These are phyloP conservation scores for Zalerion maritima DNA, from an alignment of 495 filamentous ascomycete species.

Conservation along the genomic window DNA sequence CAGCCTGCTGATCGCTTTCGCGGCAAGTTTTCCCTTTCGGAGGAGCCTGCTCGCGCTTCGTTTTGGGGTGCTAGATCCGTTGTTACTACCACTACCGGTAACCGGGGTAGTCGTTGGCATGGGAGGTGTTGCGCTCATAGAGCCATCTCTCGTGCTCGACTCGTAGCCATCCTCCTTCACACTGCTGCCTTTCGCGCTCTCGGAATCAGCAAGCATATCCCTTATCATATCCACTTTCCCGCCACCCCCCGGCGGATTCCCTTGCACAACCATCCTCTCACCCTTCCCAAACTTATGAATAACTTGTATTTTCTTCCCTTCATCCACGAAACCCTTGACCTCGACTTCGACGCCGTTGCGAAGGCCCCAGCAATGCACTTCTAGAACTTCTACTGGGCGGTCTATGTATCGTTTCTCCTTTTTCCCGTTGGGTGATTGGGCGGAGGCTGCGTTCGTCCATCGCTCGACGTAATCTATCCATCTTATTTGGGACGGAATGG, in stretches of 20 bases:
- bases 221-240: slow-evolving; percentile 34
- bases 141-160: slow-evolving; percentile 1
- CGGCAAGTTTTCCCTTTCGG: too few relatives aligned
- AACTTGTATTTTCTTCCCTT: slow-evolving; percentile 71
- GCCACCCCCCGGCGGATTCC: slow-evolving; percentile 29
- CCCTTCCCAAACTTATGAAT: slow-evolving; percentile 65
- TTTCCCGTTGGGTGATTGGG: slow-evolving; percentile 9
- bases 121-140: too few relatives aligned
- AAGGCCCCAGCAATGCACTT: slow-evolving; percentile 83
- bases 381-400: slow-evolving; percentile 66
- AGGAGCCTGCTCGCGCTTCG: too few relatives aligned
- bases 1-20: too few relatives aligned
- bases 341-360: slow-evolving; percentile 76
- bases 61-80: too few relatives aligned
- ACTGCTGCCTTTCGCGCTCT: slow-evolving; percentile 4
- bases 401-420: slow-evolving; percentile 69
- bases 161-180: slow-evolving; percentile 2
- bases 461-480: slow-evolving; percentile 84
- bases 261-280: slow-evolving; percentile 61
- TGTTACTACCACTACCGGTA: too few relatives aligned
- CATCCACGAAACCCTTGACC: slow-evolving; percentile 72
- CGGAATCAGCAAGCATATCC: slow-evolving; percentile 26
- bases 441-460: slow-evolving; percentile 53
- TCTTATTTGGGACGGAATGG: slow-evolving; percentile 78
- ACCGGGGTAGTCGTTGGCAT: too few relatives aligned